These are phyloP conservation scores for Pyrenochaeta sp. DNA, from an alignment of 2,329 filamentous ascomycete species.

Conservation along the genomic window DNA sequence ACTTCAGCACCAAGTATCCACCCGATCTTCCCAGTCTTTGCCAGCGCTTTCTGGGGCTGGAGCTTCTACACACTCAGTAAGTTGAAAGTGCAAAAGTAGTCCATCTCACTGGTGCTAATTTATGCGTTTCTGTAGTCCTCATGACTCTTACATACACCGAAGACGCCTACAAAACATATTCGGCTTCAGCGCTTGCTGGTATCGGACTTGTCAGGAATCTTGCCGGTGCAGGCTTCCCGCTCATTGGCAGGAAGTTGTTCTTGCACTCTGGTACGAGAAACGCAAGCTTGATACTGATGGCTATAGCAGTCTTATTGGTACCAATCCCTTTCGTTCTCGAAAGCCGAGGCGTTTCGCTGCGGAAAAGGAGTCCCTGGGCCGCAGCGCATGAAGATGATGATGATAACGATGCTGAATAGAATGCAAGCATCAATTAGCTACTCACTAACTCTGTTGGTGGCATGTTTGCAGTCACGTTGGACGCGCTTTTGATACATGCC, in stretches of 20 bases:
- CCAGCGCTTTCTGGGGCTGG: conserved; percentile 60
- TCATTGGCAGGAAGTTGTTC: conserved; percentile 42
- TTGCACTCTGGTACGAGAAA: conserved; percentile 39
- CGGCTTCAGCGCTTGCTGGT: conserved; percentile 53
- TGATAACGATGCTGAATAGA: conserved; percentile 18
- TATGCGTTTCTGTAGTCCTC: conserved; percentile 39
- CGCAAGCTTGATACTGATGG: conserved; percentile 40
- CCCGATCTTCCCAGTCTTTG: conserved; percentile 58
- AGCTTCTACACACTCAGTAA: conserved; percentile 59
- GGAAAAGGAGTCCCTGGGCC: conserved; percentile 51
- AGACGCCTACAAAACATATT: conserved; percentile 58
- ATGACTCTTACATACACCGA: conserved; percentile 61
- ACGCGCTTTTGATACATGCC: too few species aligned
- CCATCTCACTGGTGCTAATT: neutral
- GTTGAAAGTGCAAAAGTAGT: neutral
- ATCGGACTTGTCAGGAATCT: conserved; percentile 52
- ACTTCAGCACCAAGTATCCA: conserved; percentile 35
- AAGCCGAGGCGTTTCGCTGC: conserved; percentile 43
- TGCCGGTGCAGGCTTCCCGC: conserved; percentile 46
- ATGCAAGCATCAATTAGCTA: neutral
- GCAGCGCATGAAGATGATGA: conserved; percentile 48
- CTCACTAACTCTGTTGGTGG: neutral
- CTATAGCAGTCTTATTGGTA: conserved; percentile 36
- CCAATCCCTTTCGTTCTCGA: conserved; percentile 48
- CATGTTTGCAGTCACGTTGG: neutral